These are phyloP conservation scores for Debaryomyces prosopidis DNA, from an alignment of 805 yeast genomes.

Conservation along the genomic window DNA sequence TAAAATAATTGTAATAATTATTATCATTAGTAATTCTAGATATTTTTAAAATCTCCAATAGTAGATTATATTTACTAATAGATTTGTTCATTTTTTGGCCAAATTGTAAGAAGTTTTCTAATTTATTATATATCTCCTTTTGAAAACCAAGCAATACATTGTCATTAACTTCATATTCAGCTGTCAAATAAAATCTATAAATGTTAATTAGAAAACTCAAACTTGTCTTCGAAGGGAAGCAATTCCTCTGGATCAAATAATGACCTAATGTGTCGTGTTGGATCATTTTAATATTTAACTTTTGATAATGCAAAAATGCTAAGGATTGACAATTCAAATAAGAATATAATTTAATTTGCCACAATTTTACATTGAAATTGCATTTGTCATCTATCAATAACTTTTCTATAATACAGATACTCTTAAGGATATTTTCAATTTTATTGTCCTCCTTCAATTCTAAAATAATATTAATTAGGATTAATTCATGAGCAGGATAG, in stretches of 20 bases:
- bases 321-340: slow-evolving; percentile 53
- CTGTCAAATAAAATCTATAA: slow-evolving; percentile 53
- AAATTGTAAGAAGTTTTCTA: slow-evolving; percentile 66
- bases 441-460: slow-evolving; percentile 20
- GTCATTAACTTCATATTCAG: slow-evolving; percentile 50
- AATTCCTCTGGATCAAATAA: slow-evolving; percentile 40
- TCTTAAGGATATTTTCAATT: slow-evolving; percentile 27
- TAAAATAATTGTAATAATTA: slow-evolving; percentile 29
- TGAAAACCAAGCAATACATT: slow-evolving; percentile 56
- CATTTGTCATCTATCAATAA: slow-evolving; percentile 59
- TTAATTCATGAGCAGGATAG: slow-evolving; percentile 65
- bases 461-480: slow-evolving; percentile 51
- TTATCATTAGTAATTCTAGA: slow-evolving; percentile 33
- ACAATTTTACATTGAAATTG: slow-evolving; percentile 69
- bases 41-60: slow-evolving; percentile 32
- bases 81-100: slow-evolving; percentile 54
- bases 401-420: slow-evolving; percentile 58
- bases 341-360: slow-evolving; percentile 68
- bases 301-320: slow-evolving; percentile 51
- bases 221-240: slow-evolving; percentile 43
- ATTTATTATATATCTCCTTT: slow-evolving; percentile 60
- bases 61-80: slow-evolving; percentile 38
- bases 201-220: slow-evolving; percentile 35
- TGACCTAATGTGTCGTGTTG: slow-evolving; percentile 72
- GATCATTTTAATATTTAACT: slow-evolving; percentile 66